A percentile compares a stretch with the other conserved stretches of the same genome.
Evolutionary conservation across 371 early-diverging fungal species (phyloP).

Genomic region (Mortierella polycephala): DNA sequence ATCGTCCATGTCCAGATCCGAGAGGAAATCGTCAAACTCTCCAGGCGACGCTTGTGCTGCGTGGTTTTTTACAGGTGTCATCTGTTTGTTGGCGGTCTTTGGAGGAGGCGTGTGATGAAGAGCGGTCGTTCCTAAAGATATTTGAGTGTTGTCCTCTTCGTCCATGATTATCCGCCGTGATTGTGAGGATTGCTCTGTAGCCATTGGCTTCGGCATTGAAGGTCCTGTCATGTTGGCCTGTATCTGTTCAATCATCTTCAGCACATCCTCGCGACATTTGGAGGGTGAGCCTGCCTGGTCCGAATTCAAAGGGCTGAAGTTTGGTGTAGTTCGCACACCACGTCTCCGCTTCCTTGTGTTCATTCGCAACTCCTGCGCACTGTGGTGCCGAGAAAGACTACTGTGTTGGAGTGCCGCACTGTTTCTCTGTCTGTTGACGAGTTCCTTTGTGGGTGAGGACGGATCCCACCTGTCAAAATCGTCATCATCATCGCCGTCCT

Average conservation of each 20-base stretch:
- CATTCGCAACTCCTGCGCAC: constrained; percentile 18
- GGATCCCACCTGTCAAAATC: constrained; percentile 17
- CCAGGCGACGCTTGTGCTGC: constrained; percentile 20
- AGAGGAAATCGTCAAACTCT: constrained; percentile 42
- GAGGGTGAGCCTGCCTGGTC: constrained; percentile 8
- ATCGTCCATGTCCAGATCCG: constrained; percentile 40
- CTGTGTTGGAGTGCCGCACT: constrained; percentile 4
- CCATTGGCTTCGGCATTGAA: not conserved
- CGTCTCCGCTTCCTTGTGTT: constrained; percentile 8
- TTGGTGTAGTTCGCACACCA: not conserved
- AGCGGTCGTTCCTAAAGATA: too few species aligned
- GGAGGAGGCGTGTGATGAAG: not conserved
- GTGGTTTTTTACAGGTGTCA: constrained; percentile 5
- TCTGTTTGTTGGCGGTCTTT: not conserved
- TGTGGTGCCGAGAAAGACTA: constrained; percentile 16
- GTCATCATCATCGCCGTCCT: constrained; percentile 26
- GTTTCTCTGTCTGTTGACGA: constrained; percentile 20
- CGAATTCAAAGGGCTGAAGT: not conserved
- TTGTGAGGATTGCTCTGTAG: not conserved
- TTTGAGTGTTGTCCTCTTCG: not conserved
- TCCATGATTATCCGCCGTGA: not conserved
- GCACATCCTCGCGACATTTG: constrained; percentile 28
- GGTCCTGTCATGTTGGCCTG: constrained; percentile 26
- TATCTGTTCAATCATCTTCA: constrained; percentile 46
- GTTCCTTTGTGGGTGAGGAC: constrained; percentile 27